Evolutionary conservation across 495 filamentous ascomycete genomes (phyloP), one percentile per base, ranked within the genome.

Genomic region (Penicillium subrubescens): DNA sequence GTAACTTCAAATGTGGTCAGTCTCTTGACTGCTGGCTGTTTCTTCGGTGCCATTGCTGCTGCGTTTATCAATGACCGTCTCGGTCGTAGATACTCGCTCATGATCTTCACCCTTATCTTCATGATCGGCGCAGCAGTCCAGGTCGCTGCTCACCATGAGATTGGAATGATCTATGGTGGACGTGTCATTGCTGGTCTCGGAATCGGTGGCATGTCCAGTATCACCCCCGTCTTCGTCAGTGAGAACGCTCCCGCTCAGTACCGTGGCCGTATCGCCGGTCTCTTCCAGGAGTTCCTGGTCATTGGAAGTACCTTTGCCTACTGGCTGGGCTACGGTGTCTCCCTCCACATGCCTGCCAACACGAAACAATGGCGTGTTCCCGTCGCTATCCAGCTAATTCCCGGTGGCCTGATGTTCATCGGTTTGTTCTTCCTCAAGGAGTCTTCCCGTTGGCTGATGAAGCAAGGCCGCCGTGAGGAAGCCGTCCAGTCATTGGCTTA

Each of bases 121-220:
- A 76, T 89, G 60, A 67, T 92, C 37, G 89, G 88, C 31, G 86
- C 88, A 27, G 86, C 84, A 46, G 67, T 91, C 14, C 89, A 88
- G 74, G 76, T 87, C 25, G 66, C 80, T 72, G 77, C 80, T 5
- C 74, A 75, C 27, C 73, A 73, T 34, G 44, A 57, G 10, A 73
- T 79, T 44, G 73, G 73, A 0, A 37, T 69, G 56, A 79, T 82
- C 62, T 81, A 81, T 34, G 79, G 70, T 5, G 79, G 79, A 15
- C 79, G 78, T 62, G 77, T 82, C 23, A 65, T 82, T 14, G 77
- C 77, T 19, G 79, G 78, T 55, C 69, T 81, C 6, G 79, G 79
- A 17, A 76, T 82, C 29, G 79, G 78, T 25, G 78, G 78, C 17
- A 79, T 79, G 69, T 79, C 78, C n/a, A 77, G 75, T 68, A 79